Evolutionary conservation across 495 filamentous ascomycete species (phyloP), one percentile per base, ranked within the genome.

Genomic region (Penicillium cataractarum): DNA sequence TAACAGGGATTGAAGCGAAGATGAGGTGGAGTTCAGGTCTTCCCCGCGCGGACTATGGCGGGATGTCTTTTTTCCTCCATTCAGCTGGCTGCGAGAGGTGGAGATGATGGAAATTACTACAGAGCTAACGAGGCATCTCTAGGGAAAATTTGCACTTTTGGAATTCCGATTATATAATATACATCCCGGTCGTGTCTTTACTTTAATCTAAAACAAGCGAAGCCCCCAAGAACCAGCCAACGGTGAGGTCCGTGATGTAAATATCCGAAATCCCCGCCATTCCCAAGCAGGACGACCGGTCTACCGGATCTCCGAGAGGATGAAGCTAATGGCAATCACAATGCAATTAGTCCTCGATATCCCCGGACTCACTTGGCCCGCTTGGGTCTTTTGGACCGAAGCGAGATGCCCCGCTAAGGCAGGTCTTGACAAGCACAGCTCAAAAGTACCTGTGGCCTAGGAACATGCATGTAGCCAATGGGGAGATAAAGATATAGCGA

Each of bases 51-150:
- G 31, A 22, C 51, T 37, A 54, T 37, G 21, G 17, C 55, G 50
- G 54, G 4, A n/a, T 39, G 32, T 44, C 42, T 35, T 61, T 70
- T 70, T 69, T 71, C 68, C 68, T 68, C 68, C 66, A 71, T 65
- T 69, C 58, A 69, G 50, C 7, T 24, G 2, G 22, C 27, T 46
- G 10, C 15, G 10, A 50, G 17, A 35, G 4, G 60, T 55, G 42
- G 57, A 50, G 54, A 24, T 61, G 39, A 50, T 17, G 56, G 51
- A 29, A 32, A 15, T 58, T 46, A 33, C 21, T 6, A 31, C 32
- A 27, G 21, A 26, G 54, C 50, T 17, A 37, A 35, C 6, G 19
- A 24, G 7, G 27, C 35, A 51, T 15, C 19, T 46, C 1, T n/a
- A 19, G 46, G 33, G 55, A 58, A 37, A 58, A 54, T 46, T 17